These are phyloP conservation scores for Lipomyces japonicus DNA, from an alignment of 805 yeast species.

Conservation along the genomic window DNA sequence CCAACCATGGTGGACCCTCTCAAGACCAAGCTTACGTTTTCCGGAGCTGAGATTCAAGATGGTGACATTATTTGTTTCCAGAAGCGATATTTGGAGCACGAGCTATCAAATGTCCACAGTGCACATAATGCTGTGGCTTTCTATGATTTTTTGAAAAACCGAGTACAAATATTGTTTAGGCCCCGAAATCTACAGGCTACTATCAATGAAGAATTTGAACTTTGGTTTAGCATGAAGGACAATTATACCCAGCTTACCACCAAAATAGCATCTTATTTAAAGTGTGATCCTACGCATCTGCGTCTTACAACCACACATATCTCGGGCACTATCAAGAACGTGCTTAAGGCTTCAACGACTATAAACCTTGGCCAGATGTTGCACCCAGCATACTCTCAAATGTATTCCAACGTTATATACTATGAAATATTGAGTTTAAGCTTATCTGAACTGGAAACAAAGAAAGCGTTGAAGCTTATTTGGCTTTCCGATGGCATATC, in stretches of 20 bases:
- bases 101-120: conserved; percentile 12
- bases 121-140: conserved; percentile 23
- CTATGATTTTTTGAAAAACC: conserved; percentile 37
- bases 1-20: conserved; percentile 37
- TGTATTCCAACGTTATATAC: conserved; percentile 42
- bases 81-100: conserved; percentile 27
- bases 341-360: conserved; percentile 37
- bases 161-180: conserved; percentile 33
- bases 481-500: conserved; percentile 74
- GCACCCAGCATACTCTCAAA: conserved; percentile 11
- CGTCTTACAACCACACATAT: conserved; percentile 62
- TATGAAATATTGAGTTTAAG: conserved; percentile 77
- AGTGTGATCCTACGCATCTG: conserved; percentile 56
- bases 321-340: conserved; percentile 46
- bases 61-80: conserved; percentile 42
- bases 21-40: conserved; percentile 32
- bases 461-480: conserved; percentile 59
- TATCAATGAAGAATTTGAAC: conserved; percentile 37
- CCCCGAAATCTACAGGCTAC: conserved; percentile 27
- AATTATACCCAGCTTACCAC: conserved; percentile 57
- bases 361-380: conserved; percentile 39
- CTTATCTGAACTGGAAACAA: conserved; percentile 69
- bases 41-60: conserved; percentile 35
- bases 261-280: conserved; percentile 54
- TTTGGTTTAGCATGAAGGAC: conserved; percentile 67